These are phyloP conservation scores for Taphrina deformans DNA, from an alignment of 1,139 yeast genomes.

Conservation along the genomic window DNA sequence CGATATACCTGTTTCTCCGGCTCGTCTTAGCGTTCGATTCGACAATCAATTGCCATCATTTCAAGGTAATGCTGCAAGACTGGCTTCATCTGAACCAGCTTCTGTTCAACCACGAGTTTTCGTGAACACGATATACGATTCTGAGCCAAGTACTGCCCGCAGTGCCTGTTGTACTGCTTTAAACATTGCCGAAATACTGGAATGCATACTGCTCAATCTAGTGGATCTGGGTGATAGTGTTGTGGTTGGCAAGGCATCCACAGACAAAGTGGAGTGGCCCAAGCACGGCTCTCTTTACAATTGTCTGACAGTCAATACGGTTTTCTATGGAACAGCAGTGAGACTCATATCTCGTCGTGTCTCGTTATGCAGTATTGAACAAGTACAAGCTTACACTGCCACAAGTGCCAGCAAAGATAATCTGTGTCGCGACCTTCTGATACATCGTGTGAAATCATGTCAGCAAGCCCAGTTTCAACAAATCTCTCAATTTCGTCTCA, in stretches of 20 bases:
- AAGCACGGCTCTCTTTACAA: constrained; percentile 8
- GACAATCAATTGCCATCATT: not conserved
- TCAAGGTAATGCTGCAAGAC: not conserved
- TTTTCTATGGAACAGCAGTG: not conserved
- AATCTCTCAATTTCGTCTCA: constrained; percentile 46
- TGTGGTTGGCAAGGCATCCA: not conserved
- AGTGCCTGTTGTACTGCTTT: constrained; percentile 4
- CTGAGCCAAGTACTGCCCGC: not conserved
- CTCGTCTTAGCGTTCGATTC: not conserved
- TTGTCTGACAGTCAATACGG: constrained; percentile 21
- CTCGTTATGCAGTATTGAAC: not conserved
- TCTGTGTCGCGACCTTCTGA: constrained; percentile 22
- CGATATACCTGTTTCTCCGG: not conserved
- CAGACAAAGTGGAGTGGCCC: not conserved
- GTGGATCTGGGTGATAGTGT: not conserved
- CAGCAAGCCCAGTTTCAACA: constrained; percentile 14
- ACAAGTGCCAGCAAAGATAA: constrained; percentile 1
- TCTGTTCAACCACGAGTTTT: not conserved
- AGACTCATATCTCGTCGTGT: constrained; percentile 15
- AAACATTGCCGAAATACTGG: constrained; percentile 21
- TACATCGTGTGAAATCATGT: constrained; percentile 11
- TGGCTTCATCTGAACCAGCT: not conserved
- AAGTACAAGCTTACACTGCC: not conserved
- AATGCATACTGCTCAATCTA: not conserved
- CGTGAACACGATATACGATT: not conserved